Conservation (phyloP, 2,329 filamentous ascomycete species). For the Aureobasidium sp. region DNA sequence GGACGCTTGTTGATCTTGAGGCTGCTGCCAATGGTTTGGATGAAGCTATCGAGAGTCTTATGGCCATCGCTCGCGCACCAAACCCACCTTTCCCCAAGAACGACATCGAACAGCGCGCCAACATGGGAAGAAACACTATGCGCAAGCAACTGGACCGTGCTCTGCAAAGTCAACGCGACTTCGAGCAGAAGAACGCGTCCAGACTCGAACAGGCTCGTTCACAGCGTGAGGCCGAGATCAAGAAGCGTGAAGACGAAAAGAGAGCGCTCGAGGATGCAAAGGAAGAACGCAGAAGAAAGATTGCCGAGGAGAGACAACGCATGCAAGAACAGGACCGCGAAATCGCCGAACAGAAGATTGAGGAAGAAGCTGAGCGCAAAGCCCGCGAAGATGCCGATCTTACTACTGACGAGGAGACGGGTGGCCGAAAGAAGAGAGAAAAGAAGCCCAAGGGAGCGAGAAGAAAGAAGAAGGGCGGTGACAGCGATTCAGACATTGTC, state of each 20-base stretch:
- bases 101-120: slow-evolving; percentile 88
- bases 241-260: slow-evolving; percentile 68
- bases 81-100: slow-evolving; percentile 79
- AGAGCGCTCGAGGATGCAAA: slow-evolving; percentile 60
- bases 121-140: slow-evolving; percentile 95
- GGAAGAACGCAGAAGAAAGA: slow-evolving; percentile 66
- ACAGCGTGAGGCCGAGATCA: slow-evolving; percentile 71
- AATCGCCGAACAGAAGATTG: slow-evolving; percentile 60
- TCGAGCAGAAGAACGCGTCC: slow-evolving; percentile 85
- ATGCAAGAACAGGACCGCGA: slow-evolving; percentile 68
- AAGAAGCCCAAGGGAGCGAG: slow-evolving; percentile 44
- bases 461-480: slow-evolving; percentile 50
- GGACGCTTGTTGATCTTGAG: slow-evolving; percentile 72
- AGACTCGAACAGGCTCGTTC: slow-evolving; percentile 76
- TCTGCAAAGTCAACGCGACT: slow-evolving; percentile 75
- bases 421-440: slow-evolving; percentile 72
- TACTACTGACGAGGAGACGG: slow-evolving; percentile 74
- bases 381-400: slow-evolving; percentile 60
- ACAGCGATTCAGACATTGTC: slow-evolving; percentile 29
- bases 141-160: slow-evolving; percentile 83
- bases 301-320: slow-evolving; percentile 75
- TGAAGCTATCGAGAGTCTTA: slow-evolving; percentile 67
- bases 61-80: slow-evolving; percentile 51
- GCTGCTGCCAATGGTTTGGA: slow-evolving; percentile 73
- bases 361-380: slow-evolving; percentile 57